phyloP scores from a whole-genome alignment of 805 yeast genomes.

The Candida nanaspora region DNA sequence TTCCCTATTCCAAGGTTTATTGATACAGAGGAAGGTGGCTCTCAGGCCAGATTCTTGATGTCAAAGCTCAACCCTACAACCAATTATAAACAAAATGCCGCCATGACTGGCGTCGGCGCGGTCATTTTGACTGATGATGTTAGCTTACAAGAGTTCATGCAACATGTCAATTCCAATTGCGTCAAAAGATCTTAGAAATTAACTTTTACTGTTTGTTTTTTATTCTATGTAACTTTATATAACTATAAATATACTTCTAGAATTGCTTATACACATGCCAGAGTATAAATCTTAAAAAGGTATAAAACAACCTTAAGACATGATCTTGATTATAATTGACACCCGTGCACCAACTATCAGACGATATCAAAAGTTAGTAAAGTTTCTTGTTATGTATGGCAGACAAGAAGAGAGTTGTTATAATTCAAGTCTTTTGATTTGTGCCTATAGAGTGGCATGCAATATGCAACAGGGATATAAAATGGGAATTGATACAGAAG shows the following conservation, averaged over 20 bases:
- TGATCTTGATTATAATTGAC: no score
- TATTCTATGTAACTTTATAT: no score
- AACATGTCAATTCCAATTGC: constrained; percentile 27
- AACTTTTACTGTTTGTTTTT: no score
- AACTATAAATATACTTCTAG: background rate
- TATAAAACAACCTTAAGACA: no score
- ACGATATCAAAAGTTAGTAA: no score
- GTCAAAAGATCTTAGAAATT: background rate
- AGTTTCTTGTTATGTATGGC: no score
- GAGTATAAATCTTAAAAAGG: background rate
- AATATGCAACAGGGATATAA: no score
- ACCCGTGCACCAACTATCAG: no score
- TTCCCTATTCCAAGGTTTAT: constrained; percentile 69
- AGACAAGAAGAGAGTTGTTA: no score
- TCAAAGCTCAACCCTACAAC: constrained; percentile 66
- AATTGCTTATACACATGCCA: background rate
- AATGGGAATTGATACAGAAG: no score
- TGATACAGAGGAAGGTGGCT: constrained; percentile 70
- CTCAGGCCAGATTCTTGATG: constrained; percentile 65
- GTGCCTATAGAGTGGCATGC: no score
- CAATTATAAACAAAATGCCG: constrained; percentile 33
- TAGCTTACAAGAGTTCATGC: constrained; percentile 50
- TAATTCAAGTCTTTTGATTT: no score
- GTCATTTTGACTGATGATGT: constrained; percentile 53
- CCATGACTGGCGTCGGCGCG: constrained; percentile 24